phyloP scores from a whole-genome alignment of 176 grass and related monocot genomes.

The Hyparrhenia diplandra region DNA sequence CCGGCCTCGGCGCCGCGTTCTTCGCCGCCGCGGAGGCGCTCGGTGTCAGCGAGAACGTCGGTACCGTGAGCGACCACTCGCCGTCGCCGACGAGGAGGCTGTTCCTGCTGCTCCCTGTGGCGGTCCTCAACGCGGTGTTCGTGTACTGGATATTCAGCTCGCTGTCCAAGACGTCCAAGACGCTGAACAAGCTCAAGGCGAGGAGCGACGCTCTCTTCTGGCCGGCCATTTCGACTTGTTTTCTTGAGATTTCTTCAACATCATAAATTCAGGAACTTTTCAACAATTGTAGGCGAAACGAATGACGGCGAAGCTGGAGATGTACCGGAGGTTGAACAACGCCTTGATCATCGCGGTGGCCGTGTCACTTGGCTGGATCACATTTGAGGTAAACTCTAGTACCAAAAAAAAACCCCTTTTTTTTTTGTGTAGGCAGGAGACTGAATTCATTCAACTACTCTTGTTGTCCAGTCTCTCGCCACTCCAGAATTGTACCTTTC shows the following conservation, averaged over 20 bases:
- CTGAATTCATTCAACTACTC: not conserved
- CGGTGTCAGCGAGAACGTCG: conserved; percentile 64
- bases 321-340: conserved; percentile 61
- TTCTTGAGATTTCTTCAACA: not conserved
- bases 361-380: conserved; percentile 63
- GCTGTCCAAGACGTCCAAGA: conserved; percentile 43
- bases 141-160: conserved; percentile 74
- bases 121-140: conserved; percentile 56
- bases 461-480: not conserved
- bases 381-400: conserved; percentile 43
- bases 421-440: not conserved
- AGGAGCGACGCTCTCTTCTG: not conserved
- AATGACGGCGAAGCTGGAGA: conserved; percentile 70
- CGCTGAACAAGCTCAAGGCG: conserved; percentile 65
- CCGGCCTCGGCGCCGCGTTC: conserved; percentile 44
- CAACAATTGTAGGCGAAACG: conserved; percentile 30
- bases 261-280: not conserved
- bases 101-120: conserved; percentile 51
- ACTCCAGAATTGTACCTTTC: not conserved
- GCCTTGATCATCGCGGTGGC: conserved; percentile 48
- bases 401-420: not conserved
- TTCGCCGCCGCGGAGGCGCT: conserved; percentile 55
- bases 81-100: conserved; percentile 45
- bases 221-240: not conserved
- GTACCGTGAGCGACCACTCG: conserved; percentile 62